Conservation (phyloP, 2,329 filamentous ascomycete genomes). For the Calonectria multiphialidica region DNA sequence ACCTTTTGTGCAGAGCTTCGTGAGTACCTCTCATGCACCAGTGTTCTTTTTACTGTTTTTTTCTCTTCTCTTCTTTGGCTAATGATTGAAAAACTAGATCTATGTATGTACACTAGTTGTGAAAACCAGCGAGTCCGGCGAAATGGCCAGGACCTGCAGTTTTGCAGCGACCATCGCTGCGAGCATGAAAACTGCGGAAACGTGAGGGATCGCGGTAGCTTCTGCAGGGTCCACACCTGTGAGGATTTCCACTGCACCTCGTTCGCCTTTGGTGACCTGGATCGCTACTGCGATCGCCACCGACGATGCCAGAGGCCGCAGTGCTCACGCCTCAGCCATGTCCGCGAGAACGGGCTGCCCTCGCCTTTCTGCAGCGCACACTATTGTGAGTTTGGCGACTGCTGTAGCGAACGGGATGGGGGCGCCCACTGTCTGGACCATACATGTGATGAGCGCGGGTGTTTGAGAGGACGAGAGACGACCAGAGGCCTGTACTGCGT, state of each 20-base stretch:
- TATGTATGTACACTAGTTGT: constrained; percentile 43
- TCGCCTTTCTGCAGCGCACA: constrained; percentile 45
- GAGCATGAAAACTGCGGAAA: constrained; percentile 36
- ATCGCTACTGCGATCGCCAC: constrained; percentile 46
- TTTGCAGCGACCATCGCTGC: constrained; percentile 47
- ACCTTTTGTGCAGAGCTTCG: constrained; percentile 44
- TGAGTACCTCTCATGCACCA: constrained; percentile 1
- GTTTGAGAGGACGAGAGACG: constrained; percentile 30
- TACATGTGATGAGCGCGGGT: constrained; percentile 43
- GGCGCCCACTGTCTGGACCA: constrained; percentile 42
- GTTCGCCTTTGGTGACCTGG: constrained; percentile 31
- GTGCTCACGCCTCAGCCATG: constrained; percentile 43
- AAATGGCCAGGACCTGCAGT: constrained; percentile 35
- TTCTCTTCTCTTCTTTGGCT: background rate
- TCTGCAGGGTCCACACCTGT: constrained; percentile 46
- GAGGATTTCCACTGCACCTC: constrained; percentile 39
- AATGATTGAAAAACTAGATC: constrained; percentile 35
- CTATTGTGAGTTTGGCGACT: constrained; percentile 44
- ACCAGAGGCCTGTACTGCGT: constrained; percentile 36
- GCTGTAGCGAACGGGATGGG: constrained; percentile 37
- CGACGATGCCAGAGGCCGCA: constrained; percentile 37
- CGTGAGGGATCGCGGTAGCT: constrained; percentile 27
- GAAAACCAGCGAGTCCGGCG: constrained; percentile 32
- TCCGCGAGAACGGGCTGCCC: constrained; percentile 39
- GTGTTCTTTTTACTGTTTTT: background rate